Base-by-base conservation (phyloP, 257 asterid genomes). In the Catharanthus roseus region DNA sequence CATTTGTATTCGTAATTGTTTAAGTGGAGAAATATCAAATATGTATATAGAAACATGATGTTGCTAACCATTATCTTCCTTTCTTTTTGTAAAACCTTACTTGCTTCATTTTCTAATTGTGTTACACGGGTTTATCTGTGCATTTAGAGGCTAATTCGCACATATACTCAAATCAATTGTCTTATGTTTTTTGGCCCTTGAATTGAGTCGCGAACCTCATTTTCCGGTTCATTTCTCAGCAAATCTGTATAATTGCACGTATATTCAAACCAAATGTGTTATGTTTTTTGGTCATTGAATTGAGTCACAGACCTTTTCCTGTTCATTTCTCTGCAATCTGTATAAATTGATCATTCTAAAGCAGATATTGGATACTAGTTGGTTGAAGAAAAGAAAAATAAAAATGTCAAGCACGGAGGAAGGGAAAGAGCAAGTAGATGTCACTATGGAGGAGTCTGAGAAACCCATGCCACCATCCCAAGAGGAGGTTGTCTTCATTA, bases 391-490 rank as follows among this genome's bases (percentile, higher is more conserved):
- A 38, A 38, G 42, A 8, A 8, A 38, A 3, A 3, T 3, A 83
- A 33, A 68, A 69, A 90, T 90, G 96, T 93, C 98, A 28, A 87
- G 88, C 80, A 69, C 88, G 44, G 93, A 90, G 84, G 97, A 87
- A 67, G 82, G 75, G 56, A 88, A 85, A 72, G 85, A 84, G 34
- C 89, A 84, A 70, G 69, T 82, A 2, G 91, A 84, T 51, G 74
- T 66, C 78, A 85, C 81, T 67, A 70, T 71, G 79, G 95, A 81
- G 83, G 89, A 62, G 44, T 62, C 90, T 39, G 88, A 81, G 68
- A 91, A 85, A 73, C 57, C 96, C 69, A 73, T 70, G 79, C 85
- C 96, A 70, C 83, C 96, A 72, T 62, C 88, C 51, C 78, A 83
- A 41, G 86, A 89, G 82, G 97, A 91, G 83, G 97, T 93, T 78